Conservation (phyloP, 495 filamentous ascomycete genomes). For the Friedmanniomyces endolithicus region DNA sequence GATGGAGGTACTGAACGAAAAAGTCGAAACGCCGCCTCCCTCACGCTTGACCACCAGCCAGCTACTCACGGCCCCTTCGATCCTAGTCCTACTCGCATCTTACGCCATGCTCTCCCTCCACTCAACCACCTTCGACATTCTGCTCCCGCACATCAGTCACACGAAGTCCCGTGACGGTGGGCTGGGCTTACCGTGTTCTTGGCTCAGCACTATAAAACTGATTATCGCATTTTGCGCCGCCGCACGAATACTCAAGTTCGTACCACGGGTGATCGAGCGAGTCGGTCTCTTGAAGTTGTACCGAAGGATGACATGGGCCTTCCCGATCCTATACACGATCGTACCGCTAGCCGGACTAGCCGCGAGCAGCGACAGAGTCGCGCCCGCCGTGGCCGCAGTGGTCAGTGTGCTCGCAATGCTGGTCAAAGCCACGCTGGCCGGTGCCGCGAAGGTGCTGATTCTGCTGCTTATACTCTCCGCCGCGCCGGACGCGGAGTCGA, state of each 20-base stretch:
- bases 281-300: conserved; percentile 33
- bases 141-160: conserved; percentile 37
- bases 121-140: conserved; percentile 35
- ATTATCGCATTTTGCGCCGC: conserved; percentile 29
- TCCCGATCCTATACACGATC: conserved; percentile 32
- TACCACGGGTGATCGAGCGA: conserved; percentile 26
- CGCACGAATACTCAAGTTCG: conserved; percentile 24
- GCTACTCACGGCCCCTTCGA: conserved; percentile 33
- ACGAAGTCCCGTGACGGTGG: conserved; percentile 32
- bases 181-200: conserved; percentile 35
- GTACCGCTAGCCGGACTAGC: conserved; percentile 21
- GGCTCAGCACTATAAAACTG: conserved; percentile 30
- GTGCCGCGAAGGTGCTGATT: conserved; percentile 31
- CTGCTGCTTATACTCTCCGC: conserved; percentile 34
- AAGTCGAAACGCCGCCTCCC: conserved; percentile 28
- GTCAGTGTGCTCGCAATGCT: conserved; percentile 30
- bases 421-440: conserved; percentile 31
- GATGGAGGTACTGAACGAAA: conserved; percentile 22
- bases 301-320: conserved; percentile 29
- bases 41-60: conserved; percentile 29
- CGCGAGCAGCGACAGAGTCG: conserved; percentile 18
- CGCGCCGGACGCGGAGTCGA: conserved; percentile 34
- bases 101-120: conserved; percentile 36
- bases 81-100: conserved; percentile 33
- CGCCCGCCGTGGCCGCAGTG: conserved; percentile 25